Base-by-base conservation (phyloP, 2,329 filamentous ascomycete species). In the Penicillium sp. region DNA sequence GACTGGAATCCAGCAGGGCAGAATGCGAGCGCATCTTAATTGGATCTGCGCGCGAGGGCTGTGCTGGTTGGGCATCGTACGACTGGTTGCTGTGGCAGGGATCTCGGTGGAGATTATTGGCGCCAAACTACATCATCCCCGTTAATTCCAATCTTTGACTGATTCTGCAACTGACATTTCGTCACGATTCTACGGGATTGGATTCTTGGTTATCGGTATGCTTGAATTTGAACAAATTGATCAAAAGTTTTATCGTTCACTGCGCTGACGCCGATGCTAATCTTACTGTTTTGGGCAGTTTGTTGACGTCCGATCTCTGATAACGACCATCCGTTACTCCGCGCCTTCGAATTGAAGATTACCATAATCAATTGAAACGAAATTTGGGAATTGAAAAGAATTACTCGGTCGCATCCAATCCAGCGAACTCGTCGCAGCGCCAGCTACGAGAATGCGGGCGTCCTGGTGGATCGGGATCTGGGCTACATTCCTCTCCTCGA, bases 51-150 rank as follows among this genome's bases (percentile, higher is more conserved):
- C 9, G 9, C 18, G 9, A 22, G 9, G 18, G 18, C 18, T 22
- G 18, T 22, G 12, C 25, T 32, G 44, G 44, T 48, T 45, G 41
- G 50, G 50, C 46, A 46, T 30, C 49, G 41, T 39, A 37, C 29
- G 23, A 38, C 35, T 46, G 37, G 57, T 61, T 62, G 59, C 59
- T 59, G 50, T 59, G 58, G 58, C 59, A 60, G 52, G 51, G 51
- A 52, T 50, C 35, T 34, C 18, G 38, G 57, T 58, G 58, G 58
- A 53, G 54, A 56, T 46, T 51, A 22, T 35, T 32, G 42, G 39
- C 47, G 48, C 47, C 42, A 11, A 11, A 39, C 47, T 51, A 49
- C 44, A 50, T 50, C 50, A 50, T 52, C 44, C 37, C 39, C 40
- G 37, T 35, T 34, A 17, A 31, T 36, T 32, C 30, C 27, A 30